These are phyloP conservation scores for Gastrolobium bilobum DNA, from an alignment of 306 rosid genomes.

Conservation along the genomic window DNA sequence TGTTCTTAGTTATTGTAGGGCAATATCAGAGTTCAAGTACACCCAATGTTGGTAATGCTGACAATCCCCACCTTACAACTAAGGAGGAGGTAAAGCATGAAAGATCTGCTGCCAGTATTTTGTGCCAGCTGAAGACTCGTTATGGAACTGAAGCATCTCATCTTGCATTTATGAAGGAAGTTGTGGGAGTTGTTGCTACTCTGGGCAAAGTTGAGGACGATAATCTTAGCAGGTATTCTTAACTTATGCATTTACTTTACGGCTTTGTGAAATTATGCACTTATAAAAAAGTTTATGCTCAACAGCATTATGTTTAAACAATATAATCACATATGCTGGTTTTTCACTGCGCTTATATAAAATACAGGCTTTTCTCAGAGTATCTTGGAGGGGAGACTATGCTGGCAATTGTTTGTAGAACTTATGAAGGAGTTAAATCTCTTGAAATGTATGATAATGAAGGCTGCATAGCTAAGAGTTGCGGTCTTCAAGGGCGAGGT, in stretches of 20 bases:
- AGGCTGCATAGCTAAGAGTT: conserved; percentile 63
- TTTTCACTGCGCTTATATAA: conserved; percentile 48
- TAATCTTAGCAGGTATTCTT: conserved; percentile 74
- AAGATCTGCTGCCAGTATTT: conserved; percentile 78
- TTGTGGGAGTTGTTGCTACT: conserved; percentile 80
- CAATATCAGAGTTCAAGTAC: conserved; percentile 59
- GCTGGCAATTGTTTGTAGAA: conserved; percentile 86
- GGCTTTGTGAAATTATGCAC: conserved; percentile 27
- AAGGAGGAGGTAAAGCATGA: conserved; percentile 70
- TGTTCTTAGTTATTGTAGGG: conserved; percentile 57
- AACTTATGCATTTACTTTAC: conserved; percentile 25
- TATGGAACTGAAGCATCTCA: conserved; percentile 64
- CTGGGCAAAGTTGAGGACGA: conserved; percentile 76
- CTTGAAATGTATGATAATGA: conserved; percentile 75
- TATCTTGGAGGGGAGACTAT: conserved; percentile 80
- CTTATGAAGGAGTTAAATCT: conserved; percentile 76
- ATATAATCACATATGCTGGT: conserved; percentile 27
- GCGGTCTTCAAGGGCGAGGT: conserved; percentile 81
- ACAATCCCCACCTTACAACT: conserved; percentile 44
- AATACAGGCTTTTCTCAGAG: conserved; percentile 85
- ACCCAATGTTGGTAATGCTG: conserved; percentile 52
- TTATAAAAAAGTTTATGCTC: conserved; percentile 37
- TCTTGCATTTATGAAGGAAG: conserved; percentile 64
- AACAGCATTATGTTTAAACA: neutral
- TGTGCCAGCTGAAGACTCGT: conserved; percentile 66